Percentiles rank a stretch among this genome's conserved stretches.
Conservation (phyloP, 768 basidiomycete species). For the Paxillus ammoniavirescens region DNA sequence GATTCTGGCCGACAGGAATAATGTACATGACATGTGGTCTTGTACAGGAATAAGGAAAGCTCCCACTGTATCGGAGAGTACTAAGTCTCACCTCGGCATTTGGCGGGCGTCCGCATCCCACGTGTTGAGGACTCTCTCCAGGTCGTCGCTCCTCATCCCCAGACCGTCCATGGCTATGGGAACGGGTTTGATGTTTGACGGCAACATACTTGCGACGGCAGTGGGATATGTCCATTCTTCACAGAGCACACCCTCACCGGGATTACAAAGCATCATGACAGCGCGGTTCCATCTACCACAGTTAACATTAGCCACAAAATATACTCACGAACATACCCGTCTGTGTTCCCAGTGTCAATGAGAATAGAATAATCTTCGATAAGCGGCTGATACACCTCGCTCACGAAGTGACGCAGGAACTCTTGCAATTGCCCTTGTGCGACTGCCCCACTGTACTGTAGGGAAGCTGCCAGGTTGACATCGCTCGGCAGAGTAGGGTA, state of each 20-base stretch:
- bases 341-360: slow-evolving; percentile 68
- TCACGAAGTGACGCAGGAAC: slow-evolving; percentile 30
- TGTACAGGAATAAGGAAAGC: neutral
- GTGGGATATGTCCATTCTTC: slow-evolving; percentile 80
- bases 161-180: slow-evolving; percentile 65
- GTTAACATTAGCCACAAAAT: slow-evolving; percentile 8
- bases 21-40: slow-evolving; percentile 76
- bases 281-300: slow-evolving; percentile 51
- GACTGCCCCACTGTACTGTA: slow-evolving; percentile 60
- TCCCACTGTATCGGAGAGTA: neutral
- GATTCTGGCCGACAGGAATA: slow-evolving; percentile 83
- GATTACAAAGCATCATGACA: slow-evolving; percentile 60
- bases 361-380: slow-evolving; percentile 61
- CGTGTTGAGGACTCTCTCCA: slow-evolving; percentile 55
- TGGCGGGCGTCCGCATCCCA: slow-evolving; percentile 66
- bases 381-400: slow-evolving; percentile 50
- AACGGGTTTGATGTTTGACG: slow-evolving; percentile 45
- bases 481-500: slow-evolving; percentile 44
- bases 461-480: slow-evolving; percentile 57
- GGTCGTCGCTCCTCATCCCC: slow-evolving; percentile 63
- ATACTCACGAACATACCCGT: slow-evolving; percentile 39
- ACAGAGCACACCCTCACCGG: slow-evolving; percentile 56
- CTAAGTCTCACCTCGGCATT: slow-evolving; percentile 47
- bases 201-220: slow-evolving; percentile 34
- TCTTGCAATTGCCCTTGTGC: slow-evolving; percentile 30